Conservation (phyloP, 2,329 filamentous ascomycete species). For the Nemania sp. region DNA sequence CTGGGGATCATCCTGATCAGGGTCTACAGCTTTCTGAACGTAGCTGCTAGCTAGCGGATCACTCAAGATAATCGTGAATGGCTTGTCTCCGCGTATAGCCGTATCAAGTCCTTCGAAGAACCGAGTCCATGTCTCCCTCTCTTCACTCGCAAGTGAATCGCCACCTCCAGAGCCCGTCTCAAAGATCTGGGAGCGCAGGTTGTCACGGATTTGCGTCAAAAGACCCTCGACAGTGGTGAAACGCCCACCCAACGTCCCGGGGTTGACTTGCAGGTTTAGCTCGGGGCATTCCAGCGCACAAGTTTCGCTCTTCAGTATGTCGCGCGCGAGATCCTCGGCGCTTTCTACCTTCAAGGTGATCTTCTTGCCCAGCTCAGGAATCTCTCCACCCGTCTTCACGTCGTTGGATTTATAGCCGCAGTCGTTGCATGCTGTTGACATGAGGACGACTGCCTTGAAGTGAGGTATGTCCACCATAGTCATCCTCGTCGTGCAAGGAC, state of each 20-base stretch:
- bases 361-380: constrained; percentile 82
- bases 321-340: constrained; percentile 76
- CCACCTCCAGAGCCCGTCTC: constrained; percentile 66
- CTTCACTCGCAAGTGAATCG: constrained; percentile 71
- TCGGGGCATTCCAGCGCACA: constrained; percentile 87
- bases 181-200: constrained; percentile 87
- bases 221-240: constrained; percentile 98
- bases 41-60: constrained; percentile 94
- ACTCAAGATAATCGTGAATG: constrained; percentile 80
- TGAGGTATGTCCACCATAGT: constrained; percentile 98
- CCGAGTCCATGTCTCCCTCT: constrained; percentile 72
- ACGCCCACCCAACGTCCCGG: constrained; percentile 89
- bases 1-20: constrained; percentile 70
- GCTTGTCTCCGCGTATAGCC: constrained; percentile 78
- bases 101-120: constrained; percentile 80
- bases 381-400: constrained; percentile 93
- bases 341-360: constrained; percentile 76
- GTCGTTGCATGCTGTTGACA: constrained; percentile 88
- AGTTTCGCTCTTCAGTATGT: constrained; percentile 95
- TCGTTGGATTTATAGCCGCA: constrained; percentile 97
- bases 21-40: constrained; percentile 85
- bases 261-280: constrained; percentile 83
- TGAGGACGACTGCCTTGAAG: constrained; percentile 96
- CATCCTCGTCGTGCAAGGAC: constrained; percentile 89
- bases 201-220: constrained; percentile 87